Evolutionary conservation across 352 stramenopile genomes (phyloP).

Genomic region (Globisporangium cederbergense): DNA sequence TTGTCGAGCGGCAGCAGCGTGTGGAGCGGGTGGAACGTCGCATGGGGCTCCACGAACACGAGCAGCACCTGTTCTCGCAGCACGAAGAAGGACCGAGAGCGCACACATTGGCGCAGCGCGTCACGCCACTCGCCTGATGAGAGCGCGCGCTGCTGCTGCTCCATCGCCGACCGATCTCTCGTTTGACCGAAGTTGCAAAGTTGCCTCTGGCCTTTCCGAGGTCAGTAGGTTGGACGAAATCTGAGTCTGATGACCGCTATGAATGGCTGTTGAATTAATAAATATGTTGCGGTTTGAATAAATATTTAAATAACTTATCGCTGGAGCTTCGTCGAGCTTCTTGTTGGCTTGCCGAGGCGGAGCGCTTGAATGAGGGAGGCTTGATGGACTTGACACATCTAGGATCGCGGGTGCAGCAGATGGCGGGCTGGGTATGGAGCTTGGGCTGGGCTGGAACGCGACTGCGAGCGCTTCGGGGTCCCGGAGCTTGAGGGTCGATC

Average conservation of each 20-base stretch:
- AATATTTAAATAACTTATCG: neutral
- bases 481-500: conserved; percentile 1
- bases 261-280: neutral
- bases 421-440: neutral
- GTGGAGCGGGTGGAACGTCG: conserved; percentile 18
- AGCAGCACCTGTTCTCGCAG: conserved; percentile 13
- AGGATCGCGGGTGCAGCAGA: neutral
- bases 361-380: neutral
- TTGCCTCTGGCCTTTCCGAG: no score
- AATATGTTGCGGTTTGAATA: neutral
- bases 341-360: neutral
- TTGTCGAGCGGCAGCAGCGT: conserved; percentile 8
- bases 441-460: conserved; percentile 4
- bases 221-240: no score
- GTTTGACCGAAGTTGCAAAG: neutral
- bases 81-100: neutral
- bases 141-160: neutral
- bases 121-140: conserved; percentile 4
- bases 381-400: neutral
- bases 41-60: conserved; percentile 11
- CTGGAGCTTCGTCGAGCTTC: neutral
- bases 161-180: neutral
- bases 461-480: conserved; percentile 14
- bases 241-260: neutral
- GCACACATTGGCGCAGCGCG: conserved; percentile 6